Evolutionary conservation across 768 basidiomycete genomes (phyloP), one percentile per base, ranked within the genome.

Genomic region (Tephrocybe rancida): DNA sequence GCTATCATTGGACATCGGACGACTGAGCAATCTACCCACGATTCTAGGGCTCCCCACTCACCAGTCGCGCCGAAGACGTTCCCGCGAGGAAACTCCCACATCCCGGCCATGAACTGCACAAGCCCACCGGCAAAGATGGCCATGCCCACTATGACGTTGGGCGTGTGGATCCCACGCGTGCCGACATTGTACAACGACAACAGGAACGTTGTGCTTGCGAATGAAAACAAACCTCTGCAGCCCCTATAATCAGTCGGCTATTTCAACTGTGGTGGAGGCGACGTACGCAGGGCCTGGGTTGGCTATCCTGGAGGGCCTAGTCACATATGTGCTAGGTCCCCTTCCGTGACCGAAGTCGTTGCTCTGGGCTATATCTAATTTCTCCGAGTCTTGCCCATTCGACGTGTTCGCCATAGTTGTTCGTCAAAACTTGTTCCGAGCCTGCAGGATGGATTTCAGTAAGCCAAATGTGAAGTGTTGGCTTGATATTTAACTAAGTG

Each of bases 81-180:
- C 0, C 84, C 84, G 26, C 79, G 70, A 1, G 80, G 76, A 56
- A 83, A 80, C 65, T 84, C 82, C 89, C 88, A 91, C 84, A 91
- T 90, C 41, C 92, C 92, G 3, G 89, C 90, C 24, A 92, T 63
- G 56, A 93, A 74, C 62, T 94, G 92, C 9, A 75, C 79, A n/a
- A 92, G 82, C 43, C 92, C 92, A 24, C 92, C 90, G 43, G 78
- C 63, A 49, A 83, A 87, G 55, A 89, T 63, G 4, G 87, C 85
- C 88, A 92, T 89, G 26, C 90, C 92, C 41, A 90, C 75, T 48
- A 90, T 78, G 26, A 83, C 78, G 51, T 90, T 88, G 38, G 86
- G 79, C 1, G 65, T 67, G 21, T 67, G 53, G 41, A 89, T 68
- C 1, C 71, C 67, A 16, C 83, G 79, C 0, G 80, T 75, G 21